These are phyloP conservation scores for Rugonectria rugulosa DNA, from an alignment of 2,329 filamentous ascomycete genomes.

Conservation along the genomic window DNA sequence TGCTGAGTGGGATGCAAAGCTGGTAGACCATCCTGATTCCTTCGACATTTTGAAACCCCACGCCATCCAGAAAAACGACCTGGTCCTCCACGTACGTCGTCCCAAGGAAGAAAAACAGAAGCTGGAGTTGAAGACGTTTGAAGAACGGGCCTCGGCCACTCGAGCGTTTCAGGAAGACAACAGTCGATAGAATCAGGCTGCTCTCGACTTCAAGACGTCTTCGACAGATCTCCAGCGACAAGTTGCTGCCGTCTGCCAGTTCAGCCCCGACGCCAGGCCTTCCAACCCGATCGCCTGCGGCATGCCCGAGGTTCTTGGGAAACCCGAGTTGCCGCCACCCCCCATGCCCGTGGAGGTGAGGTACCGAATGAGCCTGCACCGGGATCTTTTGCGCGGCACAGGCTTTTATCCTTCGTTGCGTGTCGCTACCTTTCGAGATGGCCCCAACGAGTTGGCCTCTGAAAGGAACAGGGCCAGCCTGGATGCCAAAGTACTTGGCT, in stretches of 20 bases:
- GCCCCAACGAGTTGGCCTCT: background rate
- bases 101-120: background rate
- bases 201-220: slow-evolving; percentile 6
- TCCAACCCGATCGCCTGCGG: background rate
- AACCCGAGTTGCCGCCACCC: slow-evolving; percentile 3
- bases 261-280: background rate
- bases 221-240: background rate
- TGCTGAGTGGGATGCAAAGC: background rate
- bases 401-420: slow-evolving; percentile 16
- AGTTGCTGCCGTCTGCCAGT: background rate
- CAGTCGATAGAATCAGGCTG: slow-evolving; percentile 12
- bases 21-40: background rate
- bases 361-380: slow-evolving; percentile 17
- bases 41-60: background rate
- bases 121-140: slow-evolving; percentile 2
- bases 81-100: slow-evolving; percentile 1
- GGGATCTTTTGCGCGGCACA: slow-evolving; percentile 17
- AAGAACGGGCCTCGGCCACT: background rate
- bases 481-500: background rate
- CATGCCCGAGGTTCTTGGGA: slow-evolving; percentile 31
- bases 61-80: background rate
- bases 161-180: background rate
- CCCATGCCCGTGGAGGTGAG: background rate
- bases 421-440: background rate
- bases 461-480: background rate